phyloP scores from a whole-genome alignment of 2,329 filamentous ascomycete genomes.

The Colletotrichum endophyticum region DNA sequence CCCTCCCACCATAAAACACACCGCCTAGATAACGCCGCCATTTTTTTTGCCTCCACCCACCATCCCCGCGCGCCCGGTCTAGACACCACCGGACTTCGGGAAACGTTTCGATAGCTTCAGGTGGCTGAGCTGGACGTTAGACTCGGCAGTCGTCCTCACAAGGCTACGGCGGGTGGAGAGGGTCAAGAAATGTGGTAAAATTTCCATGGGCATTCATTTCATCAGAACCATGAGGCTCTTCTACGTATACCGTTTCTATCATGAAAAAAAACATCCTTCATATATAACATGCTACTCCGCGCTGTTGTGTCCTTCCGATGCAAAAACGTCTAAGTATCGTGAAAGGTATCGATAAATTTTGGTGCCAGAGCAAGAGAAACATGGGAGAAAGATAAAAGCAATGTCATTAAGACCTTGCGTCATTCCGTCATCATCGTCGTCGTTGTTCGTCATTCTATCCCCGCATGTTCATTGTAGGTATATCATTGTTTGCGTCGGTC shows the following conservation, averaged over 20 bases:
- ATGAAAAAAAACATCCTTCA: not conserved
- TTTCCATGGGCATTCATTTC: not conserved
- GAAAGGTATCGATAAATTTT: not conserved
- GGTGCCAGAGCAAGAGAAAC: not conserved
- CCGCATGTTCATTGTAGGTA: not conserved
- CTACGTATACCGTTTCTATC: not conserved
- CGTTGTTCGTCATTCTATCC: not conserved
- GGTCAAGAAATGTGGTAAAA: not conserved
- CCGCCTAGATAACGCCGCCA: not conserved
- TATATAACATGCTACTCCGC: not conserved
- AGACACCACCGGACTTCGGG: not conserved
- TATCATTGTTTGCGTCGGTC: not conserved
- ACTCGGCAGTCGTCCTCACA: not conserved
- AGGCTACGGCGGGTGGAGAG: not conserved
- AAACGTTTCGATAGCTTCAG: not conserved
- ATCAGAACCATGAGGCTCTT: slow-evolving; percentile 17
- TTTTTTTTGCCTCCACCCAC: not conserved
- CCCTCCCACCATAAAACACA: not conserved
- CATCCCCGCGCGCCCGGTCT: not conserved
- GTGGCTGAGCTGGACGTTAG: not conserved
- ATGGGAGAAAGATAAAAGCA: not conserved
- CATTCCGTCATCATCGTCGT: not conserved
- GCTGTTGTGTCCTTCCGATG: not conserved
- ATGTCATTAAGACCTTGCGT: not conserved
- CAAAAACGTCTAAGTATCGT: not conserved